These are phyloP conservation scores for Diplodia sapinea DNA, from an alignment of 2,329 filamentous ascomycete genomes.

Conservation along the genomic window DNA sequence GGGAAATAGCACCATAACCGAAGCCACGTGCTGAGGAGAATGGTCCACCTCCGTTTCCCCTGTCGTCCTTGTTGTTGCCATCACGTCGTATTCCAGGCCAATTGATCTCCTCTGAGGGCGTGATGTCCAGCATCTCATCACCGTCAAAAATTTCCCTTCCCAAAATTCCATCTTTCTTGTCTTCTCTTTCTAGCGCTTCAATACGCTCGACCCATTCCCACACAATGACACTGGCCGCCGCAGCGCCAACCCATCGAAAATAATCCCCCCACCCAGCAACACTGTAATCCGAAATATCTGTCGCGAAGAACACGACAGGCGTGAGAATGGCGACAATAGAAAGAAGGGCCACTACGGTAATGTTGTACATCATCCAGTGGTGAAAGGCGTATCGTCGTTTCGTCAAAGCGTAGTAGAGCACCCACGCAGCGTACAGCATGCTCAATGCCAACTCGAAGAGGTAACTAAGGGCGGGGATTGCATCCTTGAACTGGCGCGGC, in stretches of 20 bases:
- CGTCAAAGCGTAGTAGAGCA: constrained; percentile 90
- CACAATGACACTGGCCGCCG: constrained; percentile 92
- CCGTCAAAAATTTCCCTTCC: constrained; percentile 92
- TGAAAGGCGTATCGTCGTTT: constrained; percentile 92
- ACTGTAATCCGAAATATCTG: constrained; percentile 84
- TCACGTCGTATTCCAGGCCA: constrained; percentile 55
- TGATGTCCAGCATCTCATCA: constrained; percentile 84
- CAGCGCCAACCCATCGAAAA: constrained; percentile 93
- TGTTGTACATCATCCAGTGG: constrained; percentile 88
- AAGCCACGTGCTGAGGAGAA: constrained; percentile 33
- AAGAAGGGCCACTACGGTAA: constrained; percentile 77
- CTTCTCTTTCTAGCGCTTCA: constrained; percentile 87
- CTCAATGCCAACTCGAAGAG: constrained; percentile 87
- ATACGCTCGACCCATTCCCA: constrained; percentile 99
- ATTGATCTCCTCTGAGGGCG: constrained; percentile 62
- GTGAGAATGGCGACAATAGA: constrained; percentile 84
- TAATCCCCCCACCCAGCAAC: constrained; percentile 95
- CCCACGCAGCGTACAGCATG: constrained; percentile 88
- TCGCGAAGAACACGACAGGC: constrained; percentile 89
- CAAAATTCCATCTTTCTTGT: constrained; percentile 90
- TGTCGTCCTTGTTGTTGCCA: constrained; percentile 40
- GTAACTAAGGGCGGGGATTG: constrained; percentile 88
- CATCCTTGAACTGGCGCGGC: constrained; percentile 81
- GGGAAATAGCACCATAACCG: constrained; percentile 41
- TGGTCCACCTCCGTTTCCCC: constrained; percentile 39